A percentile compares a stretch with the other conserved stretches of the same genome.
These are phyloP conservation scores for Blepharisma stoltei DNA, from an alignment of 73 alveolate species.

Conservation along the genomic window DNA sequence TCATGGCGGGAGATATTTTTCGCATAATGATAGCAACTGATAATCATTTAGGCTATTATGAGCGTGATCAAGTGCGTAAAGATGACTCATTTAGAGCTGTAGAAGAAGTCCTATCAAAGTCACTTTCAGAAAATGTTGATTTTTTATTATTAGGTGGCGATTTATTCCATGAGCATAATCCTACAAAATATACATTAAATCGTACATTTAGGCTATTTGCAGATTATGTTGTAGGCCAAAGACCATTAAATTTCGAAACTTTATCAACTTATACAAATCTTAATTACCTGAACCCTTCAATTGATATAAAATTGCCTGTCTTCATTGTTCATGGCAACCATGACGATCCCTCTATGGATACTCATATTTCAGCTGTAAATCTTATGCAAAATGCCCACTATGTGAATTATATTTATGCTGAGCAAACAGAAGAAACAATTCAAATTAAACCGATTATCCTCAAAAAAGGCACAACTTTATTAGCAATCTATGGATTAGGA, in stretches of 20 bases:
- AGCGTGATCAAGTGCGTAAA: slow-evolving; percentile 79
- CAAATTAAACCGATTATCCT: slow-evolving; percentile 86
- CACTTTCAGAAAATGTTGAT: slow-evolving; percentile 57
- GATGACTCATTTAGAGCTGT: slow-evolving; percentile 89
- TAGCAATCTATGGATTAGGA: slow-evolving; percentile 96
- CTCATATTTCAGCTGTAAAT: slow-evolving; percentile 79
- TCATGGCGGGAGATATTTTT: slow-evolving; percentile 36
- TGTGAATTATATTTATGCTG: slow-evolving; percentile 89
- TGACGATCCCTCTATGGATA: slow-evolving; percentile 94
- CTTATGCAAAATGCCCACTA: slow-evolving; percentile 69
- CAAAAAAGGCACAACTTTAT: slow-evolving; percentile 78
- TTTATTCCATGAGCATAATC: slow-evolving; percentile 93
- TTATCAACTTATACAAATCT: slow-evolving; percentile 55
- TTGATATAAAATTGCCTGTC: slow-evolving; percentile 87
- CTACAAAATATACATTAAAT: slow-evolving; percentile 74
- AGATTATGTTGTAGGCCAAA: slow-evolving; percentile 86
- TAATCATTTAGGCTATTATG: slow-evolving; percentile 93
- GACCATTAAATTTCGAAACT: slow-evolving; percentile 63
- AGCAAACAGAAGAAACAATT: slow-evolving; percentile 68
- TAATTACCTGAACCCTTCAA: slow-evolving; percentile 71
- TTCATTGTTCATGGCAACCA: slow-evolving; percentile 96
- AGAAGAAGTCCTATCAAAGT: slow-evolving; percentile 83
- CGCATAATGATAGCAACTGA: slow-evolving; percentile 90
- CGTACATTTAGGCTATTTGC: slow-evolving; percentile 72
- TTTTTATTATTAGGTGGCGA: slow-evolving; percentile 95